phyloP scores from a whole-genome alignment of 2,329 filamentous ascomycete genomes.

The Paracoccidioides lutzii region DNA sequence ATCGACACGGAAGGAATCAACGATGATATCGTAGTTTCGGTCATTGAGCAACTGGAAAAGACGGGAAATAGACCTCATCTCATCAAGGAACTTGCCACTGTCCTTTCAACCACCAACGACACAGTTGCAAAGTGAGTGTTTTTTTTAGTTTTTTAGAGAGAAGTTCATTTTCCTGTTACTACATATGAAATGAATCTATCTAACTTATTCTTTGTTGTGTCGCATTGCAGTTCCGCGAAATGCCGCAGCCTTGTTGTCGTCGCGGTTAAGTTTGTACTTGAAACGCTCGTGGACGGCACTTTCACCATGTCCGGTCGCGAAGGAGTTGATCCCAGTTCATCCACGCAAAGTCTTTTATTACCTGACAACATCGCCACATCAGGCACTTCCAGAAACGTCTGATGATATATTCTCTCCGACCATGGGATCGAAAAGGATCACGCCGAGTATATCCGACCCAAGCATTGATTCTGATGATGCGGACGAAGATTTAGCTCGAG shows the following conservation, averaged over 20 bases:
- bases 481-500: conserved; percentile 46
- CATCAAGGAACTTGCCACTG: conserved; percentile 79
- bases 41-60: conserved; percentile 75
- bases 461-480: conserved; percentile 37
- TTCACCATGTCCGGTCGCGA: conserved; percentile 75
- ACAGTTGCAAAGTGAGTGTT: conserved; percentile 79
- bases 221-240: conserved; percentile 71
- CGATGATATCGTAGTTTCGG: conserved; percentile 87
- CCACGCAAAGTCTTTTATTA: conserved; percentile 95
- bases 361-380: conserved; percentile 74
- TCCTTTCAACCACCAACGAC: conserved; percentile 62
- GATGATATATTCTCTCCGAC: conserved; percentile 38
- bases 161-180: neutral
- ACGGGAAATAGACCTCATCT: conserved; percentile 87
- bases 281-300: conserved; percentile 72
- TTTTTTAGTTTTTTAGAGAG: conserved; percentile 6
- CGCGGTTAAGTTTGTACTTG: conserved; percentile 75
- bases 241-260: conserved; percentile 87
- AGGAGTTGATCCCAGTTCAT: conserved; percentile 83
- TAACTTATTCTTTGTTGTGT: conserved; percentile 19
- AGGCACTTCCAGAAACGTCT: conserved; percentile 60
- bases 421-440: conserved; percentile 49
- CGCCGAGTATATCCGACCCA: conserved; percentile 66
- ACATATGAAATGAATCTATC: conserved; percentile 7
- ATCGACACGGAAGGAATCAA: conserved; percentile 75